phyloP scores from a whole-genome alignment of 495 filamentous ascomycete genomes.

The Penicillium lividum region DNA sequence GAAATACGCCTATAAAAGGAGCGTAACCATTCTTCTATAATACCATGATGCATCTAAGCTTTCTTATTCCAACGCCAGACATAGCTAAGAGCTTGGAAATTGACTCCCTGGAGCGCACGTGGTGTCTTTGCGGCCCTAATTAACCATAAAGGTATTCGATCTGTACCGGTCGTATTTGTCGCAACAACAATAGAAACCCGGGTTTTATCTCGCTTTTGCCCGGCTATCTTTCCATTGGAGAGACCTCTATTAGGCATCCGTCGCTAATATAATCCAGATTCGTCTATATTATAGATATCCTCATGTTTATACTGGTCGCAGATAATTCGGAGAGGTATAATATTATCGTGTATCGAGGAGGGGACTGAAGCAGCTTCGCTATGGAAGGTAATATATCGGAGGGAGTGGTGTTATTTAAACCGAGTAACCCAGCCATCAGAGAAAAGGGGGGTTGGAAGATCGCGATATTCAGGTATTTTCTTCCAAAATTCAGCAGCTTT shows the following conservation, averaged over 20 bases:
- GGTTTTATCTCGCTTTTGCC: slow-evolving; percentile 10
- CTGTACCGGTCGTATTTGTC: slow-evolving; percentile 21
- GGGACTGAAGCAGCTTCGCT: slow-evolving; percentile 15
- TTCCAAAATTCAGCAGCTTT: slow-evolving; percentile 14
- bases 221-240: neutral
- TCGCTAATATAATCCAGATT: slow-evolving; percentile 14
- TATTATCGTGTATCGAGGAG: slow-evolving; percentile 12
- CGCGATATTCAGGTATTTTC: slow-evolving; percentile 13
- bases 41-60: slow-evolving; percentile 23
- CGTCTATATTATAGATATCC: slow-evolving; percentile 19
- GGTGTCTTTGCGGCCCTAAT: slow-evolving; percentile 27
- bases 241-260: slow-evolving; percentile 16
- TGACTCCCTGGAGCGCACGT: slow-evolving; percentile 16
- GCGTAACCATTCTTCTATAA: slow-evolving; percentile 27
- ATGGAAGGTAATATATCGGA: slow-evolving; percentile 14
- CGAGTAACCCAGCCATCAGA: slow-evolving; percentile 16
- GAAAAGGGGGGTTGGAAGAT: slow-evolving; percentile 11
- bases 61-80: slow-evolving; percentile 27
- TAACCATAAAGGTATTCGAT: slow-evolving; percentile 20
- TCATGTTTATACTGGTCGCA: slow-evolving; percentile 10
- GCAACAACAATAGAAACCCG: slow-evolving; percentile 22
- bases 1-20: slow-evolving; percentile 25
- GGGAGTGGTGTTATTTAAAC: slow-evolving; percentile 13
- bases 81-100: slow-evolving; percentile 14
- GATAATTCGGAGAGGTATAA: slow-evolving; percentile 6